Evolutionary conservation across 106 monocot species (phyloP), one percentile per base, ranked within the genome.

Genomic region (Phalaenopsis aphrodite): DNA sequence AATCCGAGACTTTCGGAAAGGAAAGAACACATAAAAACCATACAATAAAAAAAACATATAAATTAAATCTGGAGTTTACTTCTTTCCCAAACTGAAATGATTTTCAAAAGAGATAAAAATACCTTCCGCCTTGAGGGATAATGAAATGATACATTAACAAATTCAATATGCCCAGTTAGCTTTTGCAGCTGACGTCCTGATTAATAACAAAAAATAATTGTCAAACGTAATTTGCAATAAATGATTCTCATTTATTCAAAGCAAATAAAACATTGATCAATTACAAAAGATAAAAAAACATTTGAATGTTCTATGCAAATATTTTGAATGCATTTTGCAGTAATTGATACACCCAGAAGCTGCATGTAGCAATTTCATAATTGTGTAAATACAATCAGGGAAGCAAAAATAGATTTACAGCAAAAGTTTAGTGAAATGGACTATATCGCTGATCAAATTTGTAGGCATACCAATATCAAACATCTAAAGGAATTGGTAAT

Each of bases 81-180:
- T 38, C 39, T 21, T 37, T 3, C 69, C 2, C 10, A 24, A 8
- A 23, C 8, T 5, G 21, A 5, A 64, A 64, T 23, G 6, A 65
- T 49, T 76, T 76, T 48, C 49, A 21, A 52, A 43, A 74, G 74
- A 3, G 1, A 23, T 15, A 21, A 83, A 72, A 89, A 84, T 87
- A 98, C 97, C 80, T 10, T 84, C 16, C 78, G 72, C 69, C 97
- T 92, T 78, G 97, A 90, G 73, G 94, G 89, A 88, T 98, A 98
- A 81, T 74, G 77, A 77, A 98, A 98, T 52, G 92, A 92, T 49
- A 94, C 84, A 77, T 92, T 69, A 45, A 85, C 85, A 87, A 91
- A 98, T 24, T 98, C 86, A 84, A 94, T 82, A 69, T 73, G 82
- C 64, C 97, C 97, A 37, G 76, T 79, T 81, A 98, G 55, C 82